Base-by-base conservation (phyloP, 208 protist species). In the Wallacemonas collosoma region DNA sequence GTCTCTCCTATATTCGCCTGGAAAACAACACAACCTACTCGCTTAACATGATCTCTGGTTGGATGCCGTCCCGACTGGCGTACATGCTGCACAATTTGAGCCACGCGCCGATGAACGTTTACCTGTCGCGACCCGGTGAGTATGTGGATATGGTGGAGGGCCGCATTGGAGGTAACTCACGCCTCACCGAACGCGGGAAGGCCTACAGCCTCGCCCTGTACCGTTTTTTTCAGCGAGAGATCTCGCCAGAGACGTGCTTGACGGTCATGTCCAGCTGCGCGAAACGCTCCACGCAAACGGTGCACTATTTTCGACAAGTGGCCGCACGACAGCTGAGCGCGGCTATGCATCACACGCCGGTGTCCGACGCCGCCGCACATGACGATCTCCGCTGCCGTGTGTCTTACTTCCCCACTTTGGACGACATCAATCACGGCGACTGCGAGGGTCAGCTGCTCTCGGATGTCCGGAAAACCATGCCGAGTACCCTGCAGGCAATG, bases 81-180 rank as follows among this genome's bases (percentile, higher is more conserved):
- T 96, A 93, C 68, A 94, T 96, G 89, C 79, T 96, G 43, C 92
- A 96, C 78, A 96, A 96, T 57, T 75, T 96, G 9, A 91, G 82
- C 55, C 88, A 90, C 54, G 77, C 71, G 7, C 89, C 87, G 5
- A 76, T 75, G 47, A 91, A 87, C 65, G 62, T 96, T 48, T 96
- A 96, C 81, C 77, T 96, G 15, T 91, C 88, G 1, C 83, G 89
- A 36, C 60, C 89, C n/a, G 92, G 92, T 3, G 92, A 96, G 78
- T 96, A 95, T 57, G 85, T 89, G 35, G 89, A 96, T 66, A 77
- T 93, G 74, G 73, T 94, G 44, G 76, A 61, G 17, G 82, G 86
- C 3, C 85, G 88, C 44, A 90, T 96, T 17, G 92, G 92, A 5
- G 92, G 89, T 56, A 95, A 96, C 78, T 96, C 92, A 15, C 80